phyloP scores from a whole-genome alignment of 192 early-diverging fungal genomes.

The Rhizophlyctis rosea region DNA sequence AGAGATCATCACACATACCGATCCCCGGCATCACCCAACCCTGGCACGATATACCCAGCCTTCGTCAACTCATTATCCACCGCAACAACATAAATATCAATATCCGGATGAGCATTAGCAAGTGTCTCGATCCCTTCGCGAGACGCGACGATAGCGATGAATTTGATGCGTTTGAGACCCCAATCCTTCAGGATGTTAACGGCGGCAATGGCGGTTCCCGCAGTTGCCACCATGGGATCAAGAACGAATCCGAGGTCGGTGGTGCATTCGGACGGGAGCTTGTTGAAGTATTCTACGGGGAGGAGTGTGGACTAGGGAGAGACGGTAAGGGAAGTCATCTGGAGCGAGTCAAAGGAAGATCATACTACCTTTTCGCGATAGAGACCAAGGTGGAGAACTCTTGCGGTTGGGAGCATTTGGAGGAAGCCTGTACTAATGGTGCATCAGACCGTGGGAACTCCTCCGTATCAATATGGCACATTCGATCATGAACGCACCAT shows the following conservation, averaged over 20 bases:
- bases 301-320: slow-evolving; percentile 56
- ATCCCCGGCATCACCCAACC: slow-evolving; percentile 30
- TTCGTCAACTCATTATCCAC: slow-evolving; percentile 31
- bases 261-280: slow-evolving; percentile 66
- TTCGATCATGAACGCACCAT: no score
- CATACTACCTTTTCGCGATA: no score
- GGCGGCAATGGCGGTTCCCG: slow-evolving; percentile 72
- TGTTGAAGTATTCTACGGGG: slow-evolving; percentile 94
- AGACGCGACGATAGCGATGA: slow-evolving; percentile 62
- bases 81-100: slow-evolving; percentile 22
- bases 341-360: no score
- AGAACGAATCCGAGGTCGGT: slow-evolving; percentile 70
- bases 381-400: no score
- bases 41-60: slow-evolving; percentile 25
- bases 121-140: slow-evolving; percentile 45
- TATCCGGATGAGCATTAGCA: slow-evolving; percentile 40
- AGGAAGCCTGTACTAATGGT: no score
- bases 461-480: no score
- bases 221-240: slow-evolving; percentile 83
- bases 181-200: slow-evolving; percentile 76
- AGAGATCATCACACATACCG: no score
- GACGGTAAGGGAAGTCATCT: no score
- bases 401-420: no score
- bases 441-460: no score
- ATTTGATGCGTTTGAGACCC: slow-evolving; percentile 71